phyloP scores from a whole-genome alignment of 1,284 basidiomycete species.

The Leccinum fallax region DNA sequence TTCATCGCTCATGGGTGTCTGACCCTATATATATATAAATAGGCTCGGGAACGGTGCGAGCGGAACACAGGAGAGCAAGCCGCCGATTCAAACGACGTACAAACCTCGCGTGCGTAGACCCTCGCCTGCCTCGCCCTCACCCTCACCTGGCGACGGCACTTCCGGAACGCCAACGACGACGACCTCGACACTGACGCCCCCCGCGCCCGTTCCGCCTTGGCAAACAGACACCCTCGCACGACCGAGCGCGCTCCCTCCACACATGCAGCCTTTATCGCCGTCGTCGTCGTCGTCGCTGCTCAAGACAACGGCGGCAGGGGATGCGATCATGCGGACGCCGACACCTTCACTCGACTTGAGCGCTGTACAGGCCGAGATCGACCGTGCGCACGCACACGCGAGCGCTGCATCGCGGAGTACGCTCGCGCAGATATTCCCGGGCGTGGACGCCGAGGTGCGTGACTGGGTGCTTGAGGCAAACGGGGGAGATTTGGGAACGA shows the following conservation, averaged over 20 bases:
- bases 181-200: conserved; percentile 10
- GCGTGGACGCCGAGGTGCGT: conserved; percentile 76
- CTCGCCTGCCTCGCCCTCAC: conserved; percentile 39
- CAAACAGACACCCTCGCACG: neutral
- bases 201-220: conserved; percentile 31
- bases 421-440: conserved; percentile 85
- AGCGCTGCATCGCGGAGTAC: conserved; percentile 69
- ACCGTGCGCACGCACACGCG: conserved; percentile 70
- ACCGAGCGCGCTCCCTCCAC: neutral
- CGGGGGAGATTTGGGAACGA: conserved; percentile 84
- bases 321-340: conserved; percentile 51
- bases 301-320: neutral
- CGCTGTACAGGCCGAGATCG: conserved; percentile 78
- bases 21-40: conserved; percentile 2
- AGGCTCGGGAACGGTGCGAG: conserved; percentile 41
- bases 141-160: conserved; percentile 37
- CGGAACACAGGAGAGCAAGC: conserved; percentile 27
- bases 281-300: neutral
- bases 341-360: conserved; percentile 71
- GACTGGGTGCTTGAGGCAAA: conserved; percentile 88
- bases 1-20: neutral
- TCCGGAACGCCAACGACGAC: conserved; percentile 32
- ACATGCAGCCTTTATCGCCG: neutral
- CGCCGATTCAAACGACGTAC: conserved; percentile 69
- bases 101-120: conserved; percentile 66